Evolutionary conservation across 2,329 filamentous ascomycete species (phyloP), one percentile per base, ranked within the genome.

Genomic region (Aspergillus amoenus): DNA sequence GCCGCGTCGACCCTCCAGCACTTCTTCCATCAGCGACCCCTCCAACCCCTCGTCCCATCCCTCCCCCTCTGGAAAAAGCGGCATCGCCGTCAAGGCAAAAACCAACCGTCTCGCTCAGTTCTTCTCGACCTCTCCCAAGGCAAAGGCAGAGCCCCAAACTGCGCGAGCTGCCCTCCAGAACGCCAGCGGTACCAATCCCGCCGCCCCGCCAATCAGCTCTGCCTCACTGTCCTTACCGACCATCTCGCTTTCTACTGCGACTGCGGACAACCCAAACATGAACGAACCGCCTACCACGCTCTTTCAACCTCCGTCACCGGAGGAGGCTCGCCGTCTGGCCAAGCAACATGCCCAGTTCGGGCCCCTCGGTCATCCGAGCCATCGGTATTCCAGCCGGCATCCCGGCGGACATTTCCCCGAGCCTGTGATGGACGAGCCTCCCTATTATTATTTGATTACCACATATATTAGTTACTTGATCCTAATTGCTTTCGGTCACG

Each of bases 381-480:
- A 99, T 76, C 84, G 90, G 71, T 96, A 97, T 78, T 88, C 90
- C 62, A 97, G 93, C 81, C 86, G 89, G 74, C 92, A 95, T 73
- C 86, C 89, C 60, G 93, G 93, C 65, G 85, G 87, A 67, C 84
- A 88, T 40, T 88, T 97, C 57, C 86, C 87, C 45, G 85, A 91
- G 39, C 93, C 93, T 5, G 81, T 97, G 58, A 91, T 96, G 72
- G 94, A 99, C 70, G 93, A 97, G 74, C 93, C 94, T 42, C 91
- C 93, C 17, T 97, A 97, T 79, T 97, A 93, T 81, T 97, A 90
- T 78, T 86, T 99, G 68, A 84, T 99, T 66, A 97, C 94, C 37
- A 99, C 94, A 69, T 99, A 99, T 81, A 91, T 99, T 76, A 97
- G 92, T 78, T 99, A 99, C 76, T 84, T 99, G 63, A 88, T 97